Evolutionary conservation across 192 early-diverging fungal species (phyloP).

Genomic region (Podila epigama): DNA sequence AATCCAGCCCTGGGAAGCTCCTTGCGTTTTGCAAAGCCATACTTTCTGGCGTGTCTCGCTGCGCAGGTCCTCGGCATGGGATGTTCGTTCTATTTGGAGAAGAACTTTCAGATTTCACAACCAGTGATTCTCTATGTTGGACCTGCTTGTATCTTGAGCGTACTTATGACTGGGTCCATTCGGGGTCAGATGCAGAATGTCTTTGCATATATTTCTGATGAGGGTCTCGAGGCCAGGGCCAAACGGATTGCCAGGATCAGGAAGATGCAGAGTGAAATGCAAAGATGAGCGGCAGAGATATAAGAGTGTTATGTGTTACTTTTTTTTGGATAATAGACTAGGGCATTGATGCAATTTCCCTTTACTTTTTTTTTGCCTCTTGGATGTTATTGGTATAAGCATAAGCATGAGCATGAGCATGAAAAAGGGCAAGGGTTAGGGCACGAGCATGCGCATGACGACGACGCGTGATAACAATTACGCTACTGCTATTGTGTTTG

Average conservation of each 20-base stretch:
- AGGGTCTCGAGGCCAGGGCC: conserved; percentile 42
- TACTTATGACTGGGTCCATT: conserved; percentile 65
- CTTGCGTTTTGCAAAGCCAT: conserved; percentile 80
- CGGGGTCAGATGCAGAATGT: conserved; percentile 71
- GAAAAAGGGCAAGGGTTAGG: too few species aligned
- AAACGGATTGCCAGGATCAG: conserved; percentile 21
- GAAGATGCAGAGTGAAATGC: conserved; percentile 3
- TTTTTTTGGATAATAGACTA: not conserved
- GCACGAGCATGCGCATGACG: too few species aligned
- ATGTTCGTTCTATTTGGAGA: conserved; percentile 86
- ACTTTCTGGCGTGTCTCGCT: conserved; percentile 79
- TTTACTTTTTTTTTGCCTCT: too few species aligned
- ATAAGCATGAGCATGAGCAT: too few species aligned
- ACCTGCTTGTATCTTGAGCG: conserved; percentile 90
- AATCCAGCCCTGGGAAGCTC: conserved; percentile 58
- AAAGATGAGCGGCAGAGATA: not conserved
- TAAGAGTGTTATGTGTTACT: too few species aligned
- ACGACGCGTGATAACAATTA: too few species aligned
- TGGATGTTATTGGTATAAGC: too few species aligned
- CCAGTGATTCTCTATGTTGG: conserved; percentile 92
- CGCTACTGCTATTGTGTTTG: too few species aligned
- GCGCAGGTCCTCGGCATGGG: conserved; percentile 84
- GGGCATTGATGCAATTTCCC: not conserved
- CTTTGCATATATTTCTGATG: conserved; percentile 66
- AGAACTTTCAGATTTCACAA: conserved; percentile 87